Evolutionary conservation across 225 moss, liverwort and hornwort species (phyloP).

Genomic region (Climacium dendroides): DNA sequence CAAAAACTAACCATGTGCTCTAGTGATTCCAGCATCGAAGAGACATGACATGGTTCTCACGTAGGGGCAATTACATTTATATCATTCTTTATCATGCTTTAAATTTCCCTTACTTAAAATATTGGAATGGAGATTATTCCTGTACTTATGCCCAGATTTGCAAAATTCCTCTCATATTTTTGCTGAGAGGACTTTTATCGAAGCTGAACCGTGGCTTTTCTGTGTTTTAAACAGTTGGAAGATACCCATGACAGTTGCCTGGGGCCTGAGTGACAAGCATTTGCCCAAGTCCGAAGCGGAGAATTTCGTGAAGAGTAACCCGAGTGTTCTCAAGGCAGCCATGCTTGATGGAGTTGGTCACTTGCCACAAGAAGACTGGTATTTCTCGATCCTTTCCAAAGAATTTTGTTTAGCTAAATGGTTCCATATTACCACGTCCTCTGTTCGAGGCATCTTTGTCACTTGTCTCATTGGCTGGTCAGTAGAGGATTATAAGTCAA

Average conservation of each 20-base stretch:
- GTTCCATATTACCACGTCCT: neutral
- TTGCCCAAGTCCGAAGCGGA: slow-evolving; percentile 77
- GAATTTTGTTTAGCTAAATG: neutral
- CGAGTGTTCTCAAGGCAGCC: slow-evolving; percentile 42
- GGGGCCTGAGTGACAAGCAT: slow-evolving; percentile 90
- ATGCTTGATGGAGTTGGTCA: slow-evolving; percentile 80
- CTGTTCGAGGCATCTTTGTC: neutral
- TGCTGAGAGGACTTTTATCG: neutral
- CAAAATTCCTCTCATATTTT: neutral
- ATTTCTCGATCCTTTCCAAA: neutral
- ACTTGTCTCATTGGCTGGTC: neutral
- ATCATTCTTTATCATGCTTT: neutral
- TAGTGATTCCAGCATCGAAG: neutral
- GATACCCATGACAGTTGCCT: slow-evolving; percentile 79
- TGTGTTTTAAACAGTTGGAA: slow-evolving; percentile 50
- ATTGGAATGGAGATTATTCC: too few species aligned
- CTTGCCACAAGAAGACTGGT: slow-evolving; percentile 98
- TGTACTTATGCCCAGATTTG: neutral
- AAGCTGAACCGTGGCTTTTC: neutral
- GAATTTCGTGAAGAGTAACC: slow-evolving; percentile 64
- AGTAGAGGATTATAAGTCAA: neutral
- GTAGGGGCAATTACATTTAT: neutral
- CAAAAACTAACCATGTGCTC: neutral
- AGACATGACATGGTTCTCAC: neutral
- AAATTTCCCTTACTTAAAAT: neutral